These are phyloP conservation scores for Asterophora parasitica DNA, from an alignment of 768 basidiomycete species.

Conservation along the genomic window DNA sequence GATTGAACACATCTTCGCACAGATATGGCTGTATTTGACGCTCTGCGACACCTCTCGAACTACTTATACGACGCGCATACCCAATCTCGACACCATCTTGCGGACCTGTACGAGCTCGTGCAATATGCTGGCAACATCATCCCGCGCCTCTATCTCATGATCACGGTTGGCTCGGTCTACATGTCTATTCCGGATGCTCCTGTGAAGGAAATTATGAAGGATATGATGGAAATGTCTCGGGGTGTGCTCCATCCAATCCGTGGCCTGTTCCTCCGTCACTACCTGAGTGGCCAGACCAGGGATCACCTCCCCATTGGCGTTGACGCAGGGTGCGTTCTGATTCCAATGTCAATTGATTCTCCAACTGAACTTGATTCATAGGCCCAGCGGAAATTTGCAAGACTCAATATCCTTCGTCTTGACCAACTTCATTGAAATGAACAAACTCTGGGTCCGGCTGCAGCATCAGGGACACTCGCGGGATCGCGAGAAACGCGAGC, in stretches of 20 bases:
- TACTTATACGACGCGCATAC: slow-evolving; percentile 97
- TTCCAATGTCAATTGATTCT: slow-evolving; percentile 1
- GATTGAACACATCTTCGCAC: slow-evolving; percentile 3
- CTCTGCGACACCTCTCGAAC: slow-evolving; percentile 88
- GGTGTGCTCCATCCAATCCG: slow-evolving; percentile 97
- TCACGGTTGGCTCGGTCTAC: slow-evolving; percentile 98
- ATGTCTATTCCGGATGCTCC: slow-evolving; percentile 98
- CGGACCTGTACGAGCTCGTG: slow-evolving; percentile 98
- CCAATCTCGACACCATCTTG: slow-evolving; percentile 88
- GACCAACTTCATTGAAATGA: slow-evolving; percentile 99
- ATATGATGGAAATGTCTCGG: slow-evolving; percentile 99
- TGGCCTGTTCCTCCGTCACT: slow-evolving; percentile 93
- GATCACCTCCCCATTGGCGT: slow-evolving; percentile 90
- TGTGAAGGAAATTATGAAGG: slow-evolving; percentile 99
- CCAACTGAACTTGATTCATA: slow-evolving; percentile 25
- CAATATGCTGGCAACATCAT: slow-evolving; percentile 98
- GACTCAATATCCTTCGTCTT: slow-evolving; percentile 95
- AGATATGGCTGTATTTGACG: slow-evolving; percentile 99
- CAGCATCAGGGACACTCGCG: slow-evolving; percentile 97
- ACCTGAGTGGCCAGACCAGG: slow-evolving; percentile 93
- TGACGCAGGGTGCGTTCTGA: slow-evolving; percentile 64
- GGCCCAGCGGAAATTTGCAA: slow-evolving; percentile 84
- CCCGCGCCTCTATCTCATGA: slow-evolving; percentile 95
- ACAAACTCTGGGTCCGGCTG: slow-evolving; percentile 98
- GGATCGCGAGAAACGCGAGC: slow-evolving; percentile 94